Evolutionary conservation across 352 stramenopile genomes (phyloP), one percentile per base, ranked within the genome.

Genomic region (Pythium apleroticum): DNA sequence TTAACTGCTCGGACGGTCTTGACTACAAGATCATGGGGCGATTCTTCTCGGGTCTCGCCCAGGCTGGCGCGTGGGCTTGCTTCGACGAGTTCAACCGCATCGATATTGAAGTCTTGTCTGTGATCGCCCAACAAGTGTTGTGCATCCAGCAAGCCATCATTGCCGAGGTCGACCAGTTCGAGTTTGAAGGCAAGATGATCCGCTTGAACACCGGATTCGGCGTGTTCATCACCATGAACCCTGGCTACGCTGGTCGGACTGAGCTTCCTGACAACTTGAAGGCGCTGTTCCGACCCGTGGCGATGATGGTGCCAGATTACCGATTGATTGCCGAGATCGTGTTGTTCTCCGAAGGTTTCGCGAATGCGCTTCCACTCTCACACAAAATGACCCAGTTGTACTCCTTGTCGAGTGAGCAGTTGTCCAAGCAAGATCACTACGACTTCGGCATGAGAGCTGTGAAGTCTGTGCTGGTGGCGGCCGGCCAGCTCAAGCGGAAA

Each of bases 51-150:
- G 95, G 95, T 17, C 74, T 98, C 0, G 93, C 93, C 2, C 93
- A 98, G 60, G 89, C 92, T 4, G 93, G 93, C 5, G 92, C 95
- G 9, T 98, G 95, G 95, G 94, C 92, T 9, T 98, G 95, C 73
- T 98, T 98, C 71, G 95, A 98, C 63, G 95, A 98, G 71, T 98
- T 98, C 71, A 98, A 98, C 66, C 91, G 95, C 24, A 98, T 98
- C 52, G 93, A 98, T 69, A 98, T 98, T 52, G 95, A 98, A 66
- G 95, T 98, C 24, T 63, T 98, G 5, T 98, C 90, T 22, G 95
- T 98, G 20, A 98, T 98, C 69, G 93, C 95, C n/a, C 94, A 98
- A 65, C 95, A 98, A 63, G 96, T 98, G 52, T 74, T 98, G 12
- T 97, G 84, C 53, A 98, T 98, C 62, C 93, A 98, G 72, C 92